These are phyloP conservation scores for Globisporangium irregulare DNA, from an alignment of 352 stramenopile species.

Conservation along the genomic window DNA sequence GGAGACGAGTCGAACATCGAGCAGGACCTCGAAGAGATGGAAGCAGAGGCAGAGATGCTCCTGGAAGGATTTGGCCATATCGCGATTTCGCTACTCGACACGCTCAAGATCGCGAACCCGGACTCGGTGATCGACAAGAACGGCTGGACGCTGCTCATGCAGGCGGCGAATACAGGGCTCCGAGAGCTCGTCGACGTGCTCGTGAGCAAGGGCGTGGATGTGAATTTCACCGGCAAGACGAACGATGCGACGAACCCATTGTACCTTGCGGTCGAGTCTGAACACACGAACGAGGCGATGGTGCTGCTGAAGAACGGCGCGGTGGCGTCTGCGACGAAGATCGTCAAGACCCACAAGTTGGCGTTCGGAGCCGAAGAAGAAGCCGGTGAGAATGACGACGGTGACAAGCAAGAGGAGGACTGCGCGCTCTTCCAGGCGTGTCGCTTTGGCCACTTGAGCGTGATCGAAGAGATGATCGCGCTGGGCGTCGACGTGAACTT, in stretches of 20 bases:
- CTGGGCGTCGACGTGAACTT: constrained; percentile 72
- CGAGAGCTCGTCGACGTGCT: constrained; percentile 53
- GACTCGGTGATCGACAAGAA: constrained; percentile 65
- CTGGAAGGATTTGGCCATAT: constrained; percentile 65
- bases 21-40: constrained; percentile 72
- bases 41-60: constrained; percentile 61
- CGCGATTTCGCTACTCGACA: constrained; percentile 45
- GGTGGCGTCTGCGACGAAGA: constrained; percentile 55
- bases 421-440: constrained; percentile 79
- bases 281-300: constrained; percentile 70
- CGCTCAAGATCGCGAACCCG: constrained; percentile 30
- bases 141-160: constrained; percentile 85
- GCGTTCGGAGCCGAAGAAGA: constrained; percentile 24
- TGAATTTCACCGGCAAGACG: constrained; percentile 50
- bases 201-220: constrained; percentile 45
- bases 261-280: constrained; percentile 71
- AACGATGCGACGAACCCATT: constrained; percentile 57
- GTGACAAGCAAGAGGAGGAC: constrained; percentile 52
- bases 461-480: constrained; percentile 78
- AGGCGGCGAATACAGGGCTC: constrained; percentile 75
- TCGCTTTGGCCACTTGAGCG: constrained; percentile 57
- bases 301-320: constrained; percentile 69
- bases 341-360: constrained; percentile 46
- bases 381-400: constrained; percentile 21
- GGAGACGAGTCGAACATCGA: constrained; percentile 33